These are phyloP conservation scores for Gaertneriomyces sp. DNA, from an alignment of 192 early-diverging fungal genomes.

Conservation along the genomic window DNA sequence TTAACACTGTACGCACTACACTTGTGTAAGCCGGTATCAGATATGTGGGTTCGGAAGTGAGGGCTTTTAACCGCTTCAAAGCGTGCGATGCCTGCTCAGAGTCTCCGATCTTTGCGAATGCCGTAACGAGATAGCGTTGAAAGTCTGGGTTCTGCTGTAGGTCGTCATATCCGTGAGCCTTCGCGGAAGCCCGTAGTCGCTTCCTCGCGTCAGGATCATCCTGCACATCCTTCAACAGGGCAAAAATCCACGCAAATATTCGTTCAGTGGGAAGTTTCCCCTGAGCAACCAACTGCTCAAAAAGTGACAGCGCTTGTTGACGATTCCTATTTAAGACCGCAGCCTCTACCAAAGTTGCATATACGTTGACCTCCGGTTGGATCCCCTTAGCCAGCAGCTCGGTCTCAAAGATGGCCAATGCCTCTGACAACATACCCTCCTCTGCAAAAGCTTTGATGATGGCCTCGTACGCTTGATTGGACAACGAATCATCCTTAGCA, in stretches of 20 bases:
- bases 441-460: not conserved
- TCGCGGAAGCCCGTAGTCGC: not conserved
- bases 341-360: too few relatives aligned
- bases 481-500: not conserved
- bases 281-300: too few relatives aligned
- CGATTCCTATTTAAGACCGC: too few relatives aligned
- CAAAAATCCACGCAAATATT: too few relatives aligned
- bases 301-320: too few relatives aligned
- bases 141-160: not conserved
- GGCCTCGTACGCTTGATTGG: not conserved
- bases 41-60: not conserved
- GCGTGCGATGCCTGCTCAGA: conserved; percentile 2
- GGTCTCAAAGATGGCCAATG: not conserved
- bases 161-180: not conserved
- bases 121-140: not conserved
- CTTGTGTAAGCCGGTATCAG: conserved; percentile 12
- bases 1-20: conserved; percentile 6
- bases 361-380: too few relatives aligned
- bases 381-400: too few relatives aligned
- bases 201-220: not conserved
- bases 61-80: not conserved
- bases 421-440: not conserved
- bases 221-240: not conserved
- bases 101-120: not conserved
- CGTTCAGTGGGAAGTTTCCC: too few relatives aligned